Percentiles rank a stretch among this genome's conserved stretches.
Evolutionary conservation across 1,139 yeast species (phyloP).

Genomic region (Debaryomycetaceae sp.): DNA sequence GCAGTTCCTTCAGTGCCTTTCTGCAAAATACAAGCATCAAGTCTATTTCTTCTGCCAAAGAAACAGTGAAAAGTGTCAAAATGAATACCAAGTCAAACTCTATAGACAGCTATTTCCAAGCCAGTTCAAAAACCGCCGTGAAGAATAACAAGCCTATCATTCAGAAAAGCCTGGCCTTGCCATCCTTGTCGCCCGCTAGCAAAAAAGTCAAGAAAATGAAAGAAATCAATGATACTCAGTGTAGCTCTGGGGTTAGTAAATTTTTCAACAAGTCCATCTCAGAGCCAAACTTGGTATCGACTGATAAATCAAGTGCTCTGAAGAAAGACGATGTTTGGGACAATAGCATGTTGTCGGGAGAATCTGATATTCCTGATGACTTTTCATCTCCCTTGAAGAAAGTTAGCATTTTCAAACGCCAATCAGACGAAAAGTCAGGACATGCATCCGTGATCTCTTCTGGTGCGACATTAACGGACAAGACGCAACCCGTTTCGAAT

Average conservation of each 20-base stretch:
- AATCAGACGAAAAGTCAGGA: not conserved
- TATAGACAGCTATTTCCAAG: conserved; percentile 6
- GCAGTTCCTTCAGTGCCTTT: conserved; percentile 18
- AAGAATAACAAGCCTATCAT: not conserved
- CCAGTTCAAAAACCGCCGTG: not conserved
- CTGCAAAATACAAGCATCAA: not conserved
- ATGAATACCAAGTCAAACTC: conserved; percentile 2
- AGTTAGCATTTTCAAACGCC: conserved; percentile 1
- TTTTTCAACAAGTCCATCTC: not conserved
- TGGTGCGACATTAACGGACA: not conserved
- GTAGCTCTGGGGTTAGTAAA: not conserved
- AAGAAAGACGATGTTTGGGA: conserved; percentile 6
- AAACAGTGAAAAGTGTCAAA: not conserved
- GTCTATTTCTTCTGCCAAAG: not conserved
- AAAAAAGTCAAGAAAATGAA: conserved; percentile 1
- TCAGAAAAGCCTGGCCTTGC: not conserved
- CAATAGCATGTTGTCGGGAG: conserved; percentile 27
- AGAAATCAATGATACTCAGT: not conserved
- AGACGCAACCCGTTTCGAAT: not conserved
- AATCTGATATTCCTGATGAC: conserved; percentile 36
- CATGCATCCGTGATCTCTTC: not conserved
- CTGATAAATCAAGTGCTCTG: not conserved
- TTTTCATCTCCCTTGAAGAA: conserved; percentile 25
- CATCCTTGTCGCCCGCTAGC: not conserved
- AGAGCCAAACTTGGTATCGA: not conserved